These are phyloP conservation scores for Calophaca sinica DNA, from an alignment of 306 rosid genomes.

Conservation along the genomic window DNA sequence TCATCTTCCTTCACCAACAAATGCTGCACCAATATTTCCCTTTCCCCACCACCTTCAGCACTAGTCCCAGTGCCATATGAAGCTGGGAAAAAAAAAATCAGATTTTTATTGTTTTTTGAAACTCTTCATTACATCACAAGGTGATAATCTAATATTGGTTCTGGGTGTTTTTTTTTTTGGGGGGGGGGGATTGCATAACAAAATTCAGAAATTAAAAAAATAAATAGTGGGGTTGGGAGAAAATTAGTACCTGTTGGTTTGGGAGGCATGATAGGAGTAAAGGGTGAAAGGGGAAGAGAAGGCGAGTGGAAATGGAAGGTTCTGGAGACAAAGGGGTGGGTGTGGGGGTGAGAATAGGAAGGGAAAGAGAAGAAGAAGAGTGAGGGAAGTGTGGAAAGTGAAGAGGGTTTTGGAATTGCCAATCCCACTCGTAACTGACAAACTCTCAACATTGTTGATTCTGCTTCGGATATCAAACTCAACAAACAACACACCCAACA, in stretches of 20 bases:
- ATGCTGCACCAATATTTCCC: conserved; percentile 93
- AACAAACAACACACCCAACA: neutral
- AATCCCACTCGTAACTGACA: conserved; percentile 48
- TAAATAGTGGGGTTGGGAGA: conserved; percentile 22
- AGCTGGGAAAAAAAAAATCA: conserved; percentile 55
- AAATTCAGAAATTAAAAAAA: neutral
- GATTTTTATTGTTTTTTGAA: conserved; percentile 7
- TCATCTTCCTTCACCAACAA: conserved; percentile 85
- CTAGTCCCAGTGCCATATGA: conserved; percentile 60
- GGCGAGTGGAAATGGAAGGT: conserved; percentile 48
- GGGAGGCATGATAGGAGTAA: conserved; percentile 21
- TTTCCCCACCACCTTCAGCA: conserved; percentile 52
- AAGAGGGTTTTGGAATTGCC: conserved; percentile 37
- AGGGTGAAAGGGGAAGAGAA: conserved; percentile 45
- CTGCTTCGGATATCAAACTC: conserved; percentile 1
- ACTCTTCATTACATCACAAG: conserved; percentile 11
- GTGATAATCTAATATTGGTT: neutral
- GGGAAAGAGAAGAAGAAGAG: conserved; percentile 19
- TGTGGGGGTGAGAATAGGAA: neutral
- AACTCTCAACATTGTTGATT: conserved; percentile 57
- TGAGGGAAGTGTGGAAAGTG: conserved; percentile 35
- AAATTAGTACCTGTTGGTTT: conserved; percentile 50
- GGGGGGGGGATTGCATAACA: neutral
- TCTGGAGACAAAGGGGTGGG: conserved; percentile 10
- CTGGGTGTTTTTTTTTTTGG: too few species aligned